A percentile compares a stretch with the other conserved stretches of the same genome.
Conservation (phyloP, 805 yeast genomes). For the Yamadazyma sp. region DNA sequence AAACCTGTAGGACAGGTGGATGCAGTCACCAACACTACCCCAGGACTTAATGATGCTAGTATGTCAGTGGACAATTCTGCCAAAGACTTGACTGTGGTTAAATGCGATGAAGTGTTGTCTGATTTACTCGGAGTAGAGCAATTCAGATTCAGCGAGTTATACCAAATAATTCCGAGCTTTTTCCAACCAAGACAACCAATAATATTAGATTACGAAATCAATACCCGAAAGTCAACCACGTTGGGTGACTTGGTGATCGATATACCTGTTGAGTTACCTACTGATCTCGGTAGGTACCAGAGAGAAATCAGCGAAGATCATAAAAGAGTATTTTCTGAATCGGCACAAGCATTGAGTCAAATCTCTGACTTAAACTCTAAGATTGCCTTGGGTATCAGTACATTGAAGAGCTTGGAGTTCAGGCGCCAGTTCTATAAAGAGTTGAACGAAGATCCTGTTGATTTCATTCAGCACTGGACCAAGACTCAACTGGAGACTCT, state of each 20-base stretch:
- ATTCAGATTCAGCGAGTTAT: slow-evolving; percentile 68
- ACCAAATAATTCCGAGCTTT: slow-evolving; percentile 63
- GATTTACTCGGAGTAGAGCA: slow-evolving; percentile 49
- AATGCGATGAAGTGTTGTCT: slow-evolving; percentile 46
- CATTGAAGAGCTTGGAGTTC: slow-evolving; percentile 54
- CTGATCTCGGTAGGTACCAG: slow-evolving; percentile 35
- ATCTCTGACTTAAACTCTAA: slow-evolving; percentile 44
- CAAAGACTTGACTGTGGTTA: slow-evolving; percentile 34
- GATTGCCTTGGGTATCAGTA: slow-evolving; percentile 49
- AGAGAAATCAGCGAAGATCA: slow-evolving; percentile 36
- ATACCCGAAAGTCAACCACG: slow-evolving; percentile 74
- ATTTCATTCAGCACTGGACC: slow-evolving; percentile 69
- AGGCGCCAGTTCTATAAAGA: slow-evolving; percentile 78
- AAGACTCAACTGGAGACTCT: slow-evolving; percentile 81
- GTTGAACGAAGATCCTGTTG: slow-evolving; percentile 73
- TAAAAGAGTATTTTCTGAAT: slow-evolving; percentile 40
- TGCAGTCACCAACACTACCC: slow-evolving; percentile 33
- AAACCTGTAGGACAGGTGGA: slow-evolving; percentile 34
- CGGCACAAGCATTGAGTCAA: slow-evolving; percentile 44
- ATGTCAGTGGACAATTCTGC: slow-evolving; percentile 21
- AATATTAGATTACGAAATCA: slow-evolving; percentile 67
- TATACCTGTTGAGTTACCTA: slow-evolving; percentile 49
- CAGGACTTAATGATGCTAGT: slow-evolving; percentile 18
- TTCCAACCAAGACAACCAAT: slow-evolving; percentile 85
- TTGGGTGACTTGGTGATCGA: slow-evolving; percentile 81